Evolutionary conservation across 2,329 filamentous ascomycete genomes (phyloP), one percentile per base, ranked within the genome.

Genomic region (Pseudocercospora fuligena): DNA sequence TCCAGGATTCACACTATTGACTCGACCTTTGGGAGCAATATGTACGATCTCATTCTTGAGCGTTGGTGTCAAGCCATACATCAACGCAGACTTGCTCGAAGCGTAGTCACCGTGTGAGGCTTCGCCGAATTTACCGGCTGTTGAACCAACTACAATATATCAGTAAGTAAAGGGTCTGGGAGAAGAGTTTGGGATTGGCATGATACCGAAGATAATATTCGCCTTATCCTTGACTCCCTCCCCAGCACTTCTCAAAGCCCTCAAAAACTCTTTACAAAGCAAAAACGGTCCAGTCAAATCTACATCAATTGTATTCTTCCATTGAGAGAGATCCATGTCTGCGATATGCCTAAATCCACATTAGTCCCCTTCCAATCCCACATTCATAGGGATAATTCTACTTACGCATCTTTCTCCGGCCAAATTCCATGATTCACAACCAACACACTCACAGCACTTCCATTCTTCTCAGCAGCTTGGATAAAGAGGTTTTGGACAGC

Each of bases 381-480:
- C n/a, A n/a, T n/a, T n/a, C n/a, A n/a, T n/a, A n/a, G n/a, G n/a
- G n/a, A n/a, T n/a, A n/a, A n/a, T n/a, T 16, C 6, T 29, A 60
- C 57, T 49, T 57, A 66, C 64, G 57, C 49, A 51, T 69, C 51
- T 7, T 72, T 70, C 19, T 59, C 69, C 1, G 73, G 72, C 71
- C 72, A 75, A 29, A 76, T 69, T 8, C 73, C 80, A 51, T 80
- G 79, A 64, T 81, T 81, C 65, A 80, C 78, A 49, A 81, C 74
- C 2, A 82, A 75, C 5, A 80, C 76, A 68, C 79, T 77, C 3
- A 81, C 77, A 12, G 74, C 71, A 31, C 73, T 73, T 7, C 69
- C 71, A n/a, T 81, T 79, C 53, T 78, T 73, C n/a, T 67, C 66
- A 1, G 72, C 72, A 3, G 79, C 80, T 46, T 75, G 65, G 5